phyloP scores from a whole-genome alignment of 495 filamentous ascomycete species.

The Arthonia radiata region DNA sequence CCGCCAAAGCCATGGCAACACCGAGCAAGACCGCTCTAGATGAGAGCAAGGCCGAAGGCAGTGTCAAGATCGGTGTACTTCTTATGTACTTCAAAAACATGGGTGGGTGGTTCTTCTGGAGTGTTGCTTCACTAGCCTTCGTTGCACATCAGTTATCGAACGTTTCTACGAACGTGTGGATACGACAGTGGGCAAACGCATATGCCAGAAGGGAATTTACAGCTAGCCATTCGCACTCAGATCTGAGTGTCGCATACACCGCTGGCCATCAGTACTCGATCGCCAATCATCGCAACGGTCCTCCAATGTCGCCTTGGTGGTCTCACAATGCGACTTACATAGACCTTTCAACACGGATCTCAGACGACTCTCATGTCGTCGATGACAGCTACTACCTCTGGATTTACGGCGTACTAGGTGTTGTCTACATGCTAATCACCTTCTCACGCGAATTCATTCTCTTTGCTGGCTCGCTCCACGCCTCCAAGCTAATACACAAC shows the following conservation, averaged over 20 bases:
- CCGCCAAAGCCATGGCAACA: constrained; percentile 12
- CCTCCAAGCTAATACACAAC: constrained; percentile 65
- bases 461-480: constrained; percentile 78
- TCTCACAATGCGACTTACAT: constrained; percentile 29
- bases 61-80: constrained; percentile 68
- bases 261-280: constrained; percentile 10
- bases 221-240: constrained; percentile 6
- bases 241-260: constrained; percentile 11
- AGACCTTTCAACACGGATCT: not conserved
- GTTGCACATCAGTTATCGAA: constrained; percentile 55
- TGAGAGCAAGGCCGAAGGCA: constrained; percentile 58
- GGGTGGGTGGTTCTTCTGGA: constrained; percentile 92
- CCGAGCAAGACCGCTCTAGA: constrained; percentile 24
- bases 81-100: constrained; percentile 64
- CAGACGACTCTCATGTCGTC: not conserved
- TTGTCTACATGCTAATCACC: constrained; percentile 48
- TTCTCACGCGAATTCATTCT: constrained; percentile 59
- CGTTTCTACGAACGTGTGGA: constrained; percentile 80
- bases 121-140: constrained; percentile 46
- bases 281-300: constrained; percentile 11
- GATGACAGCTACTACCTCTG: constrained; percentile 42
- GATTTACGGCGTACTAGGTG: constrained; percentile 57
- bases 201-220: constrained; percentile 16
- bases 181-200: constrained; percentile 63
- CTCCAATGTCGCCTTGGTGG: constrained; percentile 4